phyloP scores from a whole-genome alignment of 257 asterid species.

The Apocynum venetum region DNA sequence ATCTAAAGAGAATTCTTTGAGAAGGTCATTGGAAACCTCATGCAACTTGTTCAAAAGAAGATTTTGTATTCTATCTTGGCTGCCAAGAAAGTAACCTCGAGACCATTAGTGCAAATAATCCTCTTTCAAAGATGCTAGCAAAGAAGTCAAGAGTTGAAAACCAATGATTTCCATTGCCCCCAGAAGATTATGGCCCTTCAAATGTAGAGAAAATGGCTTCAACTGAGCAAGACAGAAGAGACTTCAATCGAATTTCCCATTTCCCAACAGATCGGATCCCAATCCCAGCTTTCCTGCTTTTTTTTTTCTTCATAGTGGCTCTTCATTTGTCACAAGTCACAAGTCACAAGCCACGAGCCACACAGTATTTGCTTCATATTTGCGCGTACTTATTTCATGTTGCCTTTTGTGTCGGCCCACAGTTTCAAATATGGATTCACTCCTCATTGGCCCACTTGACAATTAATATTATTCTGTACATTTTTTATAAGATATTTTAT shows the following conservation, averaged over 20 bases:
- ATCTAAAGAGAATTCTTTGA: not conserved
- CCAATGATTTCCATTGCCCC: not conserved
- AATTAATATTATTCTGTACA: no score
- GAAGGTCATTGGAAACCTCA: slow-evolving; percentile 25
- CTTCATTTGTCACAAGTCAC: slow-evolving; percentile 13
- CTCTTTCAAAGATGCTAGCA: not conserved
- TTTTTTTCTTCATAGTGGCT: slow-evolving; percentile 1
- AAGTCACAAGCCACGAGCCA: not conserved
- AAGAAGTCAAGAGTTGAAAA: slow-evolving; percentile 14
- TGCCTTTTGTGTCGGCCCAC: slow-evolving; percentile 38
- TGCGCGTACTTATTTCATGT: slow-evolving; percentile 30
- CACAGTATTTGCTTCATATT: not conserved
- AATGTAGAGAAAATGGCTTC: not conserved
- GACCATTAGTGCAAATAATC: not conserved
- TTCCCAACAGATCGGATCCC: slow-evolving; percentile 23
- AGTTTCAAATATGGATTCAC: slow-evolving; percentile 24
- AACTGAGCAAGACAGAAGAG: slow-evolving; percentile 13
- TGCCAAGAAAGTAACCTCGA: slow-evolving; percentile 26
- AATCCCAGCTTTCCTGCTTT: slow-evolving; percentile 15
- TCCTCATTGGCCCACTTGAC: slow-evolving; percentile 30
- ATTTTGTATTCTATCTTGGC: slow-evolving; percentile 30
- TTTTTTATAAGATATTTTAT: no score
- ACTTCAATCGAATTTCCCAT: not conserved
- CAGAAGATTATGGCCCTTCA: not conserved
- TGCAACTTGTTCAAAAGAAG: not conserved